These are phyloP conservation scores for Auricularia sp. DNA, from an alignment of 768 basidiomycete genomes.

Conservation along the genomic window DNA sequence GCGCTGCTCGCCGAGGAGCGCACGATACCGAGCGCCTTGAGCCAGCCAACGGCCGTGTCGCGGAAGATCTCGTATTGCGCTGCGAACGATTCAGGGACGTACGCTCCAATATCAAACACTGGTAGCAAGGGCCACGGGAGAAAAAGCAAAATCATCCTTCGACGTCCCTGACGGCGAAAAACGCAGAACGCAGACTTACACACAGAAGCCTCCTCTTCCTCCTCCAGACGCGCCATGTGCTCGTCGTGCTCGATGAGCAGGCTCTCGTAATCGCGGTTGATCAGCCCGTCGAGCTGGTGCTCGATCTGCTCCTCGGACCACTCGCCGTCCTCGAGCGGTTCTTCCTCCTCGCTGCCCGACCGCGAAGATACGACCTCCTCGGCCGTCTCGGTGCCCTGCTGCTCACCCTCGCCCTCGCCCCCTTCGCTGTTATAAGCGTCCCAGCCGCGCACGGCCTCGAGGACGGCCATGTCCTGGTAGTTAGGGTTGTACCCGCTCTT, in stretches of 20 bases:
- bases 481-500: slow-evolving; percentile 91
- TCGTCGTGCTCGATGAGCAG: slow-evolving; percentile 72
- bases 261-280: slow-evolving; percentile 59
- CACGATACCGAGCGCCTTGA: slow-evolving; percentile 55
- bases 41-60: slow-evolving; percentile 47
- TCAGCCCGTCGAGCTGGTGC: slow-evolving; percentile 42
- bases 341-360: slow-evolving; percentile 12
- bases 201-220: slow-evolving; percentile 28
- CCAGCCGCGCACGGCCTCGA: slow-evolving; percentile 93
- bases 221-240: slow-evolving; percentile 37
- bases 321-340: slow-evolving; percentile 40
- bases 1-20: slow-evolving; percentile 11
- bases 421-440: slow-evolving; percentile 65
- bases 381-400: slow-evolving; percentile 25
- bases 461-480: slow-evolving; percentile 98
- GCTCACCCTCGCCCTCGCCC: slow-evolving; percentile 10
- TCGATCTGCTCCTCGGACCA: slow-evolving; percentile 55
- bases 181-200: slow-evolving; percentile 34
- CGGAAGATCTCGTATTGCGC: slow-evolving; percentile 65
- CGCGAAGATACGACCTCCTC: slow-evolving; percentile 15
- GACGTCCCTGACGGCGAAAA: not conserved
- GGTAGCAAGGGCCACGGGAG: slow-evolving; percentile 1
- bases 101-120: slow-evolving; percentile 76
- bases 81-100: slow-evolving; percentile 73
- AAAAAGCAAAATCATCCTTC: not conserved